Conservation (phyloP, 768 basidiomycete genomes). For the Pleurotus eryngii region DNA sequence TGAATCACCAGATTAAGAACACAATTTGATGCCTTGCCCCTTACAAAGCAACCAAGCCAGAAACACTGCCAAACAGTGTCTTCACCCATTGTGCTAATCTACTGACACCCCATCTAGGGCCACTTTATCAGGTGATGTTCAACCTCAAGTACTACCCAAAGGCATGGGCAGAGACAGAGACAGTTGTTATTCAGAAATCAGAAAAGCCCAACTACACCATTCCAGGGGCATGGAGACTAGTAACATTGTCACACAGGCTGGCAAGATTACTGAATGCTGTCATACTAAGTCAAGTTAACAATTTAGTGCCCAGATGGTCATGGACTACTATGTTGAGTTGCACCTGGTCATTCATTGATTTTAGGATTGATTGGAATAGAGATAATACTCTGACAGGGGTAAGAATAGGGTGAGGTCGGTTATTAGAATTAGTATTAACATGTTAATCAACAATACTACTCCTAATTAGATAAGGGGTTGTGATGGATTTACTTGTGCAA, state of each 20-base stretch:
- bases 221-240: conserved; percentile 30
- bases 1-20: not conserved
- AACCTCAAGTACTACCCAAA: conserved; percentile 23
- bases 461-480: no score
- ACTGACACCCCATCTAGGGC: conserved; percentile 13
- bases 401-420: no score
- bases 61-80: conserved; percentile 18
- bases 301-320: no score
- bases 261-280: conserved; percentile 11
- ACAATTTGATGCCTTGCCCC: conserved; percentile 17
- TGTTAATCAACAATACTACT: no score
- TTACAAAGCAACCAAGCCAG: conserved; percentile 25
- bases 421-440: no score
- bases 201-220: conserved; percentile 29
- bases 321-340: no score
- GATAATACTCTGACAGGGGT: no score
- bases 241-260: conserved; percentile 21
- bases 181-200: conserved; percentile 31
- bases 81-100: conserved; percentile 11
- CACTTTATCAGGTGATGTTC: conserved; percentile 24
- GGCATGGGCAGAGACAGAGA: conserved; percentile 22
- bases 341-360: no score
- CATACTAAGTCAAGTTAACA: no score
- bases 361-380: no score
- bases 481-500: no score